Evolutionary conservation across 768 basidiomycete species (phyloP).

Genomic region (Leccinum ochraceum): DNA sequence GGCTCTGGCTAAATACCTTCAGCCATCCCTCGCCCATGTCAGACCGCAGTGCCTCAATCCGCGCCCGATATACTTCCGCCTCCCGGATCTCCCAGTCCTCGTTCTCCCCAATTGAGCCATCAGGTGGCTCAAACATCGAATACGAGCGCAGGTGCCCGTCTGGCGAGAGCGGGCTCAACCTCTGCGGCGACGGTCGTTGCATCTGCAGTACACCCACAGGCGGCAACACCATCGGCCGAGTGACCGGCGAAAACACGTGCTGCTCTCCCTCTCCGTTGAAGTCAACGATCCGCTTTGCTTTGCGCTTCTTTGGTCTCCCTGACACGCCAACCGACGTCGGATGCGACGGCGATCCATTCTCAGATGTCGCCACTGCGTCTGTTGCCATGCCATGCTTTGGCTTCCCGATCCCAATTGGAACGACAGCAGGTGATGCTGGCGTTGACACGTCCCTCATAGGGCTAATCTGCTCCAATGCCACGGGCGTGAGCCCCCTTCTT

Average conservation of each 20-base stretch:
- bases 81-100: slow-evolving; percentile 41
- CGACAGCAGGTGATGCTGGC: slow-evolving; percentile 59
- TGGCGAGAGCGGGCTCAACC: slow-evolving; percentile 17
- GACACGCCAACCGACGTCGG: slow-evolving; percentile 45
- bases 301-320: slow-evolving; percentile 55
- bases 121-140: slow-evolving; percentile 59
- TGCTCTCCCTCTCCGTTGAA: slow-evolving; percentile 52
- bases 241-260: slow-evolving; percentile 34
- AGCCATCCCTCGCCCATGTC: slow-evolving; percentile 93
- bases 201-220: neutral
- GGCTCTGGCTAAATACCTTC: slow-evolving; percentile 77
- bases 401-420: slow-evolving; percentile 50
- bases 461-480: slow-evolving; percentile 52
- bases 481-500: slow-evolving; percentile 53
- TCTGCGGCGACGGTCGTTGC: slow-evolving; percentile 21
- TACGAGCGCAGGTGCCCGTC: slow-evolving; percentile 19
- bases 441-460: slow-evolving; percentile 49
- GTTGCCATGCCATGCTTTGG: slow-evolving; percentile 21
- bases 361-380: slow-evolving; percentile 22
- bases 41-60: slow-evolving; percentile 78
- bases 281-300: slow-evolving; percentile 76
- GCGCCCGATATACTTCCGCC: slow-evolving; percentile 72
- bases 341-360: slow-evolving; percentile 33
- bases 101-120: neutral
- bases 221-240: slow-evolving; percentile 6